Percentiles rank a stretch among this genome's conserved stretches.
phyloP scores from a whole-genome alignment of 441 rosid genomes.

The Corymbia citriodora region DNA sequence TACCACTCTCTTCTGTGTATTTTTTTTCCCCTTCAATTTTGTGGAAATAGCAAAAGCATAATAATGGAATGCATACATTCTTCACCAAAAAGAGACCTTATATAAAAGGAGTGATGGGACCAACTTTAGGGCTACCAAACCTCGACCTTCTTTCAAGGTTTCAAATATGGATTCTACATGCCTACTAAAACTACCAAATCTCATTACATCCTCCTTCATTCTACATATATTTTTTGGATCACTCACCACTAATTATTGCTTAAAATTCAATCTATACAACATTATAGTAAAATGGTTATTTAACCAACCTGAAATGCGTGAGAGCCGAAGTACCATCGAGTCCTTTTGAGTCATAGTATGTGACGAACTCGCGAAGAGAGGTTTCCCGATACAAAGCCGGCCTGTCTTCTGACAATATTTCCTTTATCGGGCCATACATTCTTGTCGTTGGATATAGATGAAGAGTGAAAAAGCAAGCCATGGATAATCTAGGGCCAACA shows the following conservation, averaged over 20 bases:
- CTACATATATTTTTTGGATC: not conserved
- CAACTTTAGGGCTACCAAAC: too few species aligned
- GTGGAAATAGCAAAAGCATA: too few species aligned
- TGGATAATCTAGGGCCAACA: constrained; percentile 9
- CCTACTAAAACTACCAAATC: too few species aligned
- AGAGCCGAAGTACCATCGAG: constrained; percentile 2
- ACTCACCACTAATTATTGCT: not conserved
- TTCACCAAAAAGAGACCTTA: too few species aligned
- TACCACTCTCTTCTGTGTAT: too few species aligned
- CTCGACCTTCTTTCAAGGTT: too few species aligned
- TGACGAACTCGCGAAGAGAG: not conserved
- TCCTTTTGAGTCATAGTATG: not conserved
- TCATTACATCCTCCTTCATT: not conserved
- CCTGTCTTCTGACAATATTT: not conserved
- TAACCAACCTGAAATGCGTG: not conserved
- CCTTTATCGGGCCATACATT: constrained; percentile 2
- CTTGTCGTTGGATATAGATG: not conserved
- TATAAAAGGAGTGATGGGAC: too few species aligned
- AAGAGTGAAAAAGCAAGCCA: constrained; percentile 10
- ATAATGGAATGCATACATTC: too few species aligned
- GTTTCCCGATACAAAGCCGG: not conserved
- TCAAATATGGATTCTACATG: too few species aligned
- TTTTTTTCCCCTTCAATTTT: too few species aligned
- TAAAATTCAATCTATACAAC: not conserved
- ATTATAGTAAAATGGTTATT: not conserved